Base-by-base conservation (phyloP, 768 basidiomycete species). In the Collybia nuda region DNA sequence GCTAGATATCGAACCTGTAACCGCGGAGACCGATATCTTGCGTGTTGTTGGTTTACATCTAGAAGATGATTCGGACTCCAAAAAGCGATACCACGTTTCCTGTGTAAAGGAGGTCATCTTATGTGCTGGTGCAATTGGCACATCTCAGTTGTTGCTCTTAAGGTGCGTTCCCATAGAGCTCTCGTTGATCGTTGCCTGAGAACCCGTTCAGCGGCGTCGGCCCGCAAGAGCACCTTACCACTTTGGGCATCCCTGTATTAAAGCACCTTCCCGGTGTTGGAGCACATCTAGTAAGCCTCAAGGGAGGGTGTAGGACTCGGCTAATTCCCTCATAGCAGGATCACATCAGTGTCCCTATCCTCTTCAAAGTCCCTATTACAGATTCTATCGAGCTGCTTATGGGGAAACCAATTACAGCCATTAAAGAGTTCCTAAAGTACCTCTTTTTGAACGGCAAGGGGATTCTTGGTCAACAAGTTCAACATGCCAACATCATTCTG, bases 121-220 rank as follows among this genome's bases (percentile, higher is more conserved):
- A 14, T 68, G 66, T 40, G 69, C 67, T 18, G 76, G 77, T 8
- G 67, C 76, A 0, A 59, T 79, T 29, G 67, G 70, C 23, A 69
- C 67, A 5, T 67, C 76, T 18, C 75, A 76, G 43, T 55, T 77
- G 15, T 62, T 79, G 9, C 61, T 75, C 52, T 51, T 66, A 8
- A 67, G 66, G 65, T 65, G 36, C 17, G 53, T 26, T 26, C 7
- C 4, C 7, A 26, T 7, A 26, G 24, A 7, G 3, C 24, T 26
- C 24, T 26, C 28, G 4, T 7, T 35, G 23, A 21, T 18, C 19
- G 6, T 9, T 40, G 14, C 44, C 19, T 21, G 12, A 7, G 24
- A 3, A 3, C 11, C 28, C 2, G 23, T 42, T 17, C 47, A 70
- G 68, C 50, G 79, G 79, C 14, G 62, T 82, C 39, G 79, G 78